A percentile compares a stretch with the other conserved stretches of the same genome.
Evolutionary conservation across 78 protist genomes (phyloP).

Genomic region (Dictyostelium firmibasis): DNA sequence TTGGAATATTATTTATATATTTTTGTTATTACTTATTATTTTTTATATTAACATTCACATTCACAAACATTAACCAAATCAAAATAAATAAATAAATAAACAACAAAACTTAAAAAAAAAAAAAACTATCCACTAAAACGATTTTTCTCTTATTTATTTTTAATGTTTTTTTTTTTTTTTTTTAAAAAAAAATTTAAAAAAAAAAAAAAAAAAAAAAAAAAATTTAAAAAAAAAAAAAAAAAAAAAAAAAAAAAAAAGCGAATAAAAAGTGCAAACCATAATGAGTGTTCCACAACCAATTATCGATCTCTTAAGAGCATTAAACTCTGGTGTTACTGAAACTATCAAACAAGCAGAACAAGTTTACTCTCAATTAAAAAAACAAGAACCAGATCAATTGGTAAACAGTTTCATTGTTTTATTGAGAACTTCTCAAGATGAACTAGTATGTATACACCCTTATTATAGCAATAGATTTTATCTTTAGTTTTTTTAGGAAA

Average conservation of each 20-base stretch:
- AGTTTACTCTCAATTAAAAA: background rate
- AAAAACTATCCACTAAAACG: no score
- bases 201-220: background rate
- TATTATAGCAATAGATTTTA: background rate
- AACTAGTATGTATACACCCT: background rate
- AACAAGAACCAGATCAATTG: conserved; percentile 20
- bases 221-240: background rate
- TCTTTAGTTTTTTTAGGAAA: no score
- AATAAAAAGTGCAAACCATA: background rate
- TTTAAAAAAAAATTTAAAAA: background rate
- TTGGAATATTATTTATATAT: no score
- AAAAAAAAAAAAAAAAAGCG: background rate
- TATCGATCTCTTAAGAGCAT: background rate
- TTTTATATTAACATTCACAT: no score
- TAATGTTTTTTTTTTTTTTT: background rate
- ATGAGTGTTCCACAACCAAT: conserved; percentile 46
- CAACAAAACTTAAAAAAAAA: no score
- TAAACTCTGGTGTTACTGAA: background rate
- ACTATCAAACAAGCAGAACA: conserved; percentile 3
- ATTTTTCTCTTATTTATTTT: no score
- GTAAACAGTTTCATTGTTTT: conserved; percentile 6
- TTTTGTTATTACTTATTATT: no score
- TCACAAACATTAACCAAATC: no score
- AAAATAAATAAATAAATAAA: no score
- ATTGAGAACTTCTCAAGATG: background rate